Percentiles rank a stretch among this genome's conserved stretches.
Conservation (phyloP, 2,329 filamentous ascomycete genomes). For the Tolypocladium album region DNA sequence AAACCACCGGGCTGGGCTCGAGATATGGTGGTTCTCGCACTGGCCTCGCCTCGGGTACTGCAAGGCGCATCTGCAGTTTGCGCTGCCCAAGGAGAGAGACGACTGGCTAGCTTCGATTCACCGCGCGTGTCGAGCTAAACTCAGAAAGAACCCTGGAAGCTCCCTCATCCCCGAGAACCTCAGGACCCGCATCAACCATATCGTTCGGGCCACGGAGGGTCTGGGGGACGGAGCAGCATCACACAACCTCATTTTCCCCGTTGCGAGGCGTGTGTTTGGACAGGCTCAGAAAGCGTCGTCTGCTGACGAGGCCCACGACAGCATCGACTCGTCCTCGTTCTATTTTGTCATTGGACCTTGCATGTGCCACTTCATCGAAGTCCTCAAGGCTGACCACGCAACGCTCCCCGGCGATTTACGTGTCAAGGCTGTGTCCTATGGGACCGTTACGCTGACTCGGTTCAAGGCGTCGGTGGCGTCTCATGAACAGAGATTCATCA, state of each 20-base stretch:
- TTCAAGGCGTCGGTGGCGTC: constrained; percentile 39
- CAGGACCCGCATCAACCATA: constrained; percentile 31
- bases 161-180: constrained; percentile 34
- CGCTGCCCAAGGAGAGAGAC: constrained; percentile 35
- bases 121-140: constrained; percentile 26
- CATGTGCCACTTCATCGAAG: constrained; percentile 40
- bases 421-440: constrained; percentile 37
- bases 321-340: constrained; percentile 38
- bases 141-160: constrained; percentile 22
- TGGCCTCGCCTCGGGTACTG: constrained; percentile 33
- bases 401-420: constrained; percentile 34
- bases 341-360: constrained; percentile 44
- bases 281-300: constrained; percentile 27
- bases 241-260: constrained; percentile 36
- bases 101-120: constrained; percentile 38
- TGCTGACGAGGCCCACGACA: constrained; percentile 32
- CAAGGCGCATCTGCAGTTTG: constrained; percentile 39
- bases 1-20: constrained; percentile 38
- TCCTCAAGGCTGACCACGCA: constrained; percentile 32
- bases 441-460: constrained; percentile 39
- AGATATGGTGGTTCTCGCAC: constrained; percentile 44
- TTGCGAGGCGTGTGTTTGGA: constrained; percentile 36
- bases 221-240: constrained; percentile 11
- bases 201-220: constrained; percentile 33
- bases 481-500: constrained; percentile 44